phyloP scores from a whole-genome alignment of 176 grass and related monocot species.

The Rhynchospora pubera region DNA sequence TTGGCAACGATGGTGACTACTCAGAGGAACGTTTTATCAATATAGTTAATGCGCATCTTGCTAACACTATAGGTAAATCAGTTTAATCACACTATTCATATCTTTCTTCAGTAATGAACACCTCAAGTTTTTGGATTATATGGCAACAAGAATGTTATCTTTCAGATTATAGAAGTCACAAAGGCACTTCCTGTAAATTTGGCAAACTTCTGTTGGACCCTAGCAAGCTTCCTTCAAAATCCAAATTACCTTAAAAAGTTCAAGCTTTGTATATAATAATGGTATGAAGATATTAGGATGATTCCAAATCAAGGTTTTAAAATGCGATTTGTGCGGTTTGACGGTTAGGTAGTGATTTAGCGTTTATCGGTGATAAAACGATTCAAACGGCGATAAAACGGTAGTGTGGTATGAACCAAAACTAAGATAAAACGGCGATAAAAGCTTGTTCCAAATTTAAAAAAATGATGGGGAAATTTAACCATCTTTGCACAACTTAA shows the following conservation, averaged over 20 bases:
- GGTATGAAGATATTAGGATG: neutral
- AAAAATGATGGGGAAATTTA: neutral
- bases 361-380: no score
- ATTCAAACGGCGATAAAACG: no score
- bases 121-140: neutral
- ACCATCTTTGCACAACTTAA: neutral
- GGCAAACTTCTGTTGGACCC: neutral
- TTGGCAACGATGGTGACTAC: constrained; percentile 92
- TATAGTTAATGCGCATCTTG: constrained; percentile 96
- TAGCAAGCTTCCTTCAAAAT: neutral
- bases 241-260: neutral
- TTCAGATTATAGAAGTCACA: neutral
- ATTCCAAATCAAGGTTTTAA: no score
- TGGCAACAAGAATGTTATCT: neutral
- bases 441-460: no score
- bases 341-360: no score
- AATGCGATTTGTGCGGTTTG: no score
- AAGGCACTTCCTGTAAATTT: neutral
- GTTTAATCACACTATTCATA: neutral
- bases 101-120: neutral
- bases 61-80: constrained; percentile 75
- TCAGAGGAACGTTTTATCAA: constrained; percentile 93
- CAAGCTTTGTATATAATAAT: neutral
- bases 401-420: no score
- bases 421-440: no score